A percentile compares a stretch with the other conserved stretches of the same genome.
Conservation (phyloP, 2,329 filamentous ascomycete genomes). For the Monosporascus sp. region DNA sequence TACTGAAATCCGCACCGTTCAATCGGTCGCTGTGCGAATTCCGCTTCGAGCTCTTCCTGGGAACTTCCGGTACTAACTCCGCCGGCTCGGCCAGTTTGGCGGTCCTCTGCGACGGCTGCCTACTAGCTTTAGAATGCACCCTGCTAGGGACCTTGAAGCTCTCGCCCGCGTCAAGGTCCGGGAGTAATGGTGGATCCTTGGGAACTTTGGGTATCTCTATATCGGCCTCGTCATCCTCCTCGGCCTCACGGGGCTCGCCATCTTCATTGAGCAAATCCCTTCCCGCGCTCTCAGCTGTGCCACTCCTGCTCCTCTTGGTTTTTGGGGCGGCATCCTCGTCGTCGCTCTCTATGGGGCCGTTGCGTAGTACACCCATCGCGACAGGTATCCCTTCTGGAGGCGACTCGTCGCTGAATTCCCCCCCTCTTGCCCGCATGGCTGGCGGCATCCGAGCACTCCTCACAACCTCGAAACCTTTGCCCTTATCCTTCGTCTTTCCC, state of each 20-base stretch:
- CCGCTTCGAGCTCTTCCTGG: constrained; percentile 67
- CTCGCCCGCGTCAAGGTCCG: constrained; percentile 53
- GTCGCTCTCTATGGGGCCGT: constrained; percentile 60
- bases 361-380: constrained; percentile 54
- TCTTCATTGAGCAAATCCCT: constrained; percentile 41
- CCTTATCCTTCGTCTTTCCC: constrained; percentile 87
- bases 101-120: constrained; percentile 32
- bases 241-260: constrained; percentile 41
- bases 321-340: constrained; percentile 43
- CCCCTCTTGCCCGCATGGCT: constrained; percentile 55
- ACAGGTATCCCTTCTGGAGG: constrained; percentile 63
- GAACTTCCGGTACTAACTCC: constrained; percentile 26
- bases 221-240: constrained; percentile 34
- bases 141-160: constrained; percentile 61
- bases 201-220: constrained; percentile 36
- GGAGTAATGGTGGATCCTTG: constrained; percentile 50
- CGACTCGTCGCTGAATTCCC: constrained; percentile 58
- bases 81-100: constrained; percentile 22
- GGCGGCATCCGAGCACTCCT: constrained; percentile 82
- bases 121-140: constrained; percentile 53
- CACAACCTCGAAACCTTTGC: constrained; percentile 95
- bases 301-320: constrained; percentile 23
- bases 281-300: constrained; percentile 26
- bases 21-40: constrained; percentile 38
- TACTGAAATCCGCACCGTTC: constrained; percentile 31